phyloP scores from a whole-genome alignment of 305 asterid genomes.

The Fraxinus ornus region DNA sequence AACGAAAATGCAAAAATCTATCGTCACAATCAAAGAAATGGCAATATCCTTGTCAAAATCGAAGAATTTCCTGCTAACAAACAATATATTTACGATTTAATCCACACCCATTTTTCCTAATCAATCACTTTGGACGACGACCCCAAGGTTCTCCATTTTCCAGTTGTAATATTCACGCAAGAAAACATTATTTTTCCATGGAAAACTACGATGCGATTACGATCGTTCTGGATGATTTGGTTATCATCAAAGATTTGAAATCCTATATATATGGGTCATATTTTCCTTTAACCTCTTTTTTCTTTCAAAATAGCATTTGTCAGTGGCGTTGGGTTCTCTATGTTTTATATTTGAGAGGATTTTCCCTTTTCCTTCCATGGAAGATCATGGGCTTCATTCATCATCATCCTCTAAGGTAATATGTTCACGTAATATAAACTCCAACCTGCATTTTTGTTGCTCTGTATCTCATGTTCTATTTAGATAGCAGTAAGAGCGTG shows the following conservation, averaged over 20 bases:
- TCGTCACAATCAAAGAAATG: neutral
- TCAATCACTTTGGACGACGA: slow-evolving; percentile 39
- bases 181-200: slow-evolving; percentile 5
- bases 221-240: slow-evolving; percentile 30
- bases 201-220: slow-evolving; percentile 16
- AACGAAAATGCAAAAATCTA: neutral
- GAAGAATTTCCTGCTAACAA: neutral
- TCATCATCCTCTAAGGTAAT: slow-evolving; percentile 26
- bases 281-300: slow-evolving; percentile 8
- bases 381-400: slow-evolving; percentile 25
- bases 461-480: neutral
- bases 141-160: slow-evolving; percentile 28
- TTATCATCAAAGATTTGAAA: neutral
- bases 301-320: slow-evolving; percentile 27
- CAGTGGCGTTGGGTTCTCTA: slow-evolving; percentile 23
- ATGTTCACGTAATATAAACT: neutral
- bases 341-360: slow-evolving; percentile 1
- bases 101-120: neutral
- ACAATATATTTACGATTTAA: neutral
- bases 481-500: neutral
- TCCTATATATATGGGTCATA: slow-evolving; percentile 12
- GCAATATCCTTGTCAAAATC: neutral
- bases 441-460: neutral
- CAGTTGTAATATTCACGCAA: slow-evolving; percentile 26
- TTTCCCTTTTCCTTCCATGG: slow-evolving; percentile 27